Evolutionary conservation across 192 early-diverging fungal genomes (phyloP), one percentile per base, ranked within the genome.

Genomic region (Obelidium mucronatum): DNA sequence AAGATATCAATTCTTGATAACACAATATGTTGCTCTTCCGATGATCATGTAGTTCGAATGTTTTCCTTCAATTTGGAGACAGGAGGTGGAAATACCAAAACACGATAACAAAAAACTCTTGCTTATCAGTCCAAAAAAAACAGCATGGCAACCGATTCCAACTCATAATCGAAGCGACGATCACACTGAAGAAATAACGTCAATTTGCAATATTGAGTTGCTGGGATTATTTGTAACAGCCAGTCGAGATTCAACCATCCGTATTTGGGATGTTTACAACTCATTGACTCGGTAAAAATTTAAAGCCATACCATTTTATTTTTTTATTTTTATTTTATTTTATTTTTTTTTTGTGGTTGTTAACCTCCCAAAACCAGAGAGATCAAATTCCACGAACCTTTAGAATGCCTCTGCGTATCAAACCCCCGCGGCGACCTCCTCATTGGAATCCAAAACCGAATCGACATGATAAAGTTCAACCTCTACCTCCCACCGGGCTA

Each of bases 231-330:
- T 88, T 52, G 58, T 83, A 3, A 78, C 75, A 26, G 28, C 66
- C 36, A 78, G 81, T 63, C 39, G 62, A 28, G 87, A 88, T 79
- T 72, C 64, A 1, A 79, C 73, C 11, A 36, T 88, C 34, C 28
- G 78, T 33, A 74, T 88, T 13, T 88, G 87, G 87, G 81, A 86
- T 70, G 51, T 73, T 3, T 30, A 68, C 19, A 88, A 88, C 62
- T 60, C 64, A 24, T 54, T 86, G 17, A 60, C 84, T 13, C 44
- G 84, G 84, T 83, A 78, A 59, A 5, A 26, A 82, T 85, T 65
- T 73, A 83, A 28, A 78, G 83, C 64, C 73, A 75, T 35, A 73
- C 75, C 59, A 37, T 60, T 11, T 48, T 56, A n/a, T 83, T 79
- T 73, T 36, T 26, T 30, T 8, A 35, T 15, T 51, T 55, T 2